A percentile compares a stretch with the other conserved stretches of the same genome.
Conservation (phyloP, 345 rosid species). For the Gossypium bickii region DNA sequence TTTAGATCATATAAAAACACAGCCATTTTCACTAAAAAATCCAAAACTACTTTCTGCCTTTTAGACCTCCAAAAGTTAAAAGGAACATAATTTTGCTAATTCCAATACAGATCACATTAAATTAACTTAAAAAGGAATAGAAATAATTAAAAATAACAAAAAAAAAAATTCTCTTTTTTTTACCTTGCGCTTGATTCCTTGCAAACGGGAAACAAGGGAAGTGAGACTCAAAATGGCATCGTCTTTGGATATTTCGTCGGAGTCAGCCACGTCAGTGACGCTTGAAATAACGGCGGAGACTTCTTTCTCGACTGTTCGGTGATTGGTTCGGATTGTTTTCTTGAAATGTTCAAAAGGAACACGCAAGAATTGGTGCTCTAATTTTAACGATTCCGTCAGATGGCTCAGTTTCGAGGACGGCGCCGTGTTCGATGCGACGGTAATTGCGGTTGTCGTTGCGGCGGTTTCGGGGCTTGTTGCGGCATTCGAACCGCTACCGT, state of each 20-base stretch:
- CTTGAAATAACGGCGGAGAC: slow-evolving; percentile 61
- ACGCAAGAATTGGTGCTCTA: slow-evolving; percentile 88
- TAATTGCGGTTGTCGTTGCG: slow-evolving; percentile 20
- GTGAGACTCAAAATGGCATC: slow-evolving; percentile 69
- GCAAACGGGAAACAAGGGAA: slow-evolving; percentile 81
- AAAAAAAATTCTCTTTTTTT: not conserved
- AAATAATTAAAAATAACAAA: not conserved
- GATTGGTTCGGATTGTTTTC: slow-evolving; percentile 85
- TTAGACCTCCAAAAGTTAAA: not conserved
- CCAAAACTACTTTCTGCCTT: not conserved
- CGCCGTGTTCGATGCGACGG: slow-evolving; percentile 23
- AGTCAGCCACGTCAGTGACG: slow-evolving; percentile 53
- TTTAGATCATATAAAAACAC: not conserved
- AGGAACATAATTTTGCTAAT: not conserved
- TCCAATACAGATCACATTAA: not conserved
- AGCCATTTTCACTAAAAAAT: not conserved
- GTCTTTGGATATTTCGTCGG: slow-evolving; percentile 46
- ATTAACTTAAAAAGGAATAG: not conserved
- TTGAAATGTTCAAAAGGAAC: slow-evolving; percentile 97
- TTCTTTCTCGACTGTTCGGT: slow-evolving; percentile 78
- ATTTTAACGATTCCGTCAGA: slow-evolving; percentile 73
- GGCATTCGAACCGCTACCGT: slow-evolving; percentile 33
- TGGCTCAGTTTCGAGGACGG: slow-evolving; percentile 53
- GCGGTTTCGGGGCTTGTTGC: slow-evolving; percentile 25
- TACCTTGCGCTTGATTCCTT: slow-evolving; percentile 95